Evolutionary conservation across 2,329 filamentous ascomycete genomes (phyloP).

Genomic region (Pseudogymnoascus sp.): DNA sequence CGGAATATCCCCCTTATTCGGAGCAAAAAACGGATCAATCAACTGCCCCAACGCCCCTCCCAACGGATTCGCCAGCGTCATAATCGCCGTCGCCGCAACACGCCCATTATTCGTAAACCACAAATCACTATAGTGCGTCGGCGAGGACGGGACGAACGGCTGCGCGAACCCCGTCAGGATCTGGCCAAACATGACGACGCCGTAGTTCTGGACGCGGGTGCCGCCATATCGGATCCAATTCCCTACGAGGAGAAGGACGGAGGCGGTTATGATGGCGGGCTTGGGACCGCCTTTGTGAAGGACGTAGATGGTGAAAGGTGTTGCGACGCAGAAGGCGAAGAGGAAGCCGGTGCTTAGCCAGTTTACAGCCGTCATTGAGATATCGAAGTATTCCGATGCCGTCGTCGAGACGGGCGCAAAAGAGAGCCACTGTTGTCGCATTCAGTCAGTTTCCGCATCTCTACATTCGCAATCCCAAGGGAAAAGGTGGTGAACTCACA

Average conservation of each 20-base stretch:
- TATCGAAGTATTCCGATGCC: constrained; percentile 67
- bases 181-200: constrained; percentile 82
- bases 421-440: constrained; percentile 69
- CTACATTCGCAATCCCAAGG: neutral
- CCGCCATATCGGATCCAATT: constrained; percentile 91
- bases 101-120: constrained; percentile 87
- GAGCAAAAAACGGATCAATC: constrained; percentile 70
- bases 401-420: constrained; percentile 77
- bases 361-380: constrained; percentile 72
- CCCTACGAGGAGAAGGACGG: constrained; percentile 67
- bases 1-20: constrained; percentile 58
- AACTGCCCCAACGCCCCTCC: constrained; percentile 85
- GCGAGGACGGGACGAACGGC: constrained; percentile 84
- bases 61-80: constrained; percentile 81
- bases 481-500: constrained; percentile 49
- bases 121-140: constrained; percentile 83
- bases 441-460: neutral
- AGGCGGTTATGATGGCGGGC: constrained; percentile 65
- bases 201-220: constrained; percentile 53
- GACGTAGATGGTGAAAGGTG: constrained; percentile 67
- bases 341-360: constrained; percentile 88
- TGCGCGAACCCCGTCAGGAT: constrained; percentile 84
- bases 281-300: constrained; percentile 74
- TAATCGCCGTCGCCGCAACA: constrained; percentile 79
- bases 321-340: constrained; percentile 70